Base-by-base conservation (phyloP, 192 early-diverging fungal species). In the Obelidium mucronatum region DNA sequence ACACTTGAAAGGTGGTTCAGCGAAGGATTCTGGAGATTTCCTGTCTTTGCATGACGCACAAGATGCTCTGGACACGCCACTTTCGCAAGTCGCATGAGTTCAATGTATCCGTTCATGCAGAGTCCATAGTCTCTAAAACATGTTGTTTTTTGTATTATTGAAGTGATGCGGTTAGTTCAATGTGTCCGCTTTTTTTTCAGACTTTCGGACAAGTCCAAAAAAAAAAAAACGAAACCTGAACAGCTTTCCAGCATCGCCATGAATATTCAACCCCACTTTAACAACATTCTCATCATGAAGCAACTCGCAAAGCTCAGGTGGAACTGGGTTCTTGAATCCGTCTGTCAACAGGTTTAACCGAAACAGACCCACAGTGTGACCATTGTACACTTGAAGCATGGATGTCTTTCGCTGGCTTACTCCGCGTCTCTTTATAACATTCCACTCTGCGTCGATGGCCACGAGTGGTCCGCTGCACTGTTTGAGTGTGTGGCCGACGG, bases 61-160 rank as follows among this genome's bases (percentile, higher is more conserved):
- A 65, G 37, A 15, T 37, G 1, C 15, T 65, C 62, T 22, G 62
- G 62, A 36, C 31, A 65, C 30, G 37, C 37, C 17, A 37, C 62
- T 65, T 65, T 65, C 15, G 62, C 62, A 26, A 36, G 35, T 39
- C 39, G 62, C 24, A 35, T 33, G 1, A 65, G 62, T 37, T 65
- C 62, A 13, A 65, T 37, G 62, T 65, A 65, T 65, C 15, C 62
- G 26, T 6, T 0, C 35, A 37, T 34, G 26, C 13, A 19, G 37
- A 65, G 15, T 13, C 62, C 62, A 65, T 37, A 65, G 62, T 65
- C 62, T 40, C 62, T 65, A n/a, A n/a, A n/a, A n/a, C n/a, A n/a
- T n/a, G n/a, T n/a, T n/a, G n/a, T n/a, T n/a, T n/a, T n/a, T n/a
- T n/a, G n/a, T n/a, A n/a, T n/a, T n/a, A n/a, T n/a, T n/a, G n/a